Conservation (phyloP, 2,329 filamentous ascomycete species). For the Monilinia fructicola region DNA sequence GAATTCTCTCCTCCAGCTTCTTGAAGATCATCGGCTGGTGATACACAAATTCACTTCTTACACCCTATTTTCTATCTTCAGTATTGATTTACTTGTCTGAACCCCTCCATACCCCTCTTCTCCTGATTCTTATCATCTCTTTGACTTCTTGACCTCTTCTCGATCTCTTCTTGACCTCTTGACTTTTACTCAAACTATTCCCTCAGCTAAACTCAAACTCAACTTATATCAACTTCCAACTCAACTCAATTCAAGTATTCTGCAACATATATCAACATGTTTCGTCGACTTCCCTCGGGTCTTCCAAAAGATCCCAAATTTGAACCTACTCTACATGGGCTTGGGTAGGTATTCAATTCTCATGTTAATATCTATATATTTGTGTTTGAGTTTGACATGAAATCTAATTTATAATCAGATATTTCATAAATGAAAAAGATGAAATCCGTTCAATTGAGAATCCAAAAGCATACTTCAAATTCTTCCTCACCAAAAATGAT, state of each 20-base stretch:
- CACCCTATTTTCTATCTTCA: not conserved
- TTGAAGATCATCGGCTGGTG: not conserved
- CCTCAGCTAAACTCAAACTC: not conserved
- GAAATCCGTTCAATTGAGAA: slow-evolving; percentile 70
- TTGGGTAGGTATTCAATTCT: slow-evolving; percentile 58
- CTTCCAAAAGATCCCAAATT: slow-evolving; percentile 72
- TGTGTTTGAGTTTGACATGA: slow-evolving; percentile 24
- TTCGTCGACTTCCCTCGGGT: slow-evolving; percentile 65
- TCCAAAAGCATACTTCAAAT: slow-evolving; percentile 71
- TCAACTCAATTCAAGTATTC: not conserved
- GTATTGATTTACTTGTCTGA: not conserved
- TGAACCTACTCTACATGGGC: slow-evolving; percentile 61
- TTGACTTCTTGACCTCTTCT: not conserved
- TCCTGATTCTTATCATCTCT: not conserved
- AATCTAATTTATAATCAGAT: slow-evolving; percentile 41
- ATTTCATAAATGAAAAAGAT: slow-evolving; percentile 74
- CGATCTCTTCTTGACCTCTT: not conserved
- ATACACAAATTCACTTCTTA: not conserved
- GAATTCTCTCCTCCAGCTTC: not conserved
- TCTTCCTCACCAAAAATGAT: slow-evolving; percentile 68
- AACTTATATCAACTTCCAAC: not conserved
- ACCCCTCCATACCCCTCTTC: not conserved
- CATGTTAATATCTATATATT: slow-evolving; percentile 26
- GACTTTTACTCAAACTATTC: not conserved
- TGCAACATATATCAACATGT: slow-evolving; percentile 57